Evolutionary conservation across 1,139 yeast species (phyloP).

Genomic region (Maudiozyma humilis): DNA sequence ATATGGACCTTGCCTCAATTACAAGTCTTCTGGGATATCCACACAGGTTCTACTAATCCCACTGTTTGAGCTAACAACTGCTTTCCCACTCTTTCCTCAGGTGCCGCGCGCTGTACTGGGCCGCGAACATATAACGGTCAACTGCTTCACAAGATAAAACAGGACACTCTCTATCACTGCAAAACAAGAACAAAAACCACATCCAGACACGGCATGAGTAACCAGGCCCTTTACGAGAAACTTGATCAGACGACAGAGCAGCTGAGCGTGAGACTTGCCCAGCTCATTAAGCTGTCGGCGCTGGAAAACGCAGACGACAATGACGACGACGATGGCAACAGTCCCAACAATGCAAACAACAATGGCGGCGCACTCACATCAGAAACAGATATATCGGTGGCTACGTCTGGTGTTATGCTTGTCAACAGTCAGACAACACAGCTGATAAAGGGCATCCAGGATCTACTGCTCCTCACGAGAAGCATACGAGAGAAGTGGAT

Average conservation of each 20-base stretch:
- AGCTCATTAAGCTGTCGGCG: conserved; percentile 24
- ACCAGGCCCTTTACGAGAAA: conserved; percentile 27
- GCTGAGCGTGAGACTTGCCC: conserved; percentile 25
- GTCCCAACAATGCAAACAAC: conserved; percentile 8
- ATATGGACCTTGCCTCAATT: too few relatives aligned
- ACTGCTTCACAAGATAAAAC: too few relatives aligned
- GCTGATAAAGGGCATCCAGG: conserved; percentile 29
- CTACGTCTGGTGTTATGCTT: conserved; percentile 27
- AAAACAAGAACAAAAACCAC: too few relatives aligned
- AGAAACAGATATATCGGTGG: conserved; percentile 18
- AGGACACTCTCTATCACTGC: too few relatives aligned
- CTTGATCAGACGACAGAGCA: conserved; percentile 27
- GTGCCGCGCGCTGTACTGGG: too few relatives aligned
- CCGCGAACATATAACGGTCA: too few relatives aligned
- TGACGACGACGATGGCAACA: conserved; percentile 8
- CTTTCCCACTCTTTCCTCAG: too few relatives aligned
- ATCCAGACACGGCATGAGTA: too few relatives aligned
- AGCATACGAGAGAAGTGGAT: conserved; percentile 31
- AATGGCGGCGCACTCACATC: not conserved
- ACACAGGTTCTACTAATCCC: too few relatives aligned
- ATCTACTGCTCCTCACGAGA: conserved; percentile 28
- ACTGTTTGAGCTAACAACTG: too few relatives aligned
- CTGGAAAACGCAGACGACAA: conserved; percentile 12
- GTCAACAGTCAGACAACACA: conserved; percentile 30
- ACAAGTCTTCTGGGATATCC: too few relatives aligned